These are phyloP conservation scores for Cordyceps javanica DNA, from an alignment of 2,329 filamentous ascomycete genomes.

Conservation along the genomic window DNA sequence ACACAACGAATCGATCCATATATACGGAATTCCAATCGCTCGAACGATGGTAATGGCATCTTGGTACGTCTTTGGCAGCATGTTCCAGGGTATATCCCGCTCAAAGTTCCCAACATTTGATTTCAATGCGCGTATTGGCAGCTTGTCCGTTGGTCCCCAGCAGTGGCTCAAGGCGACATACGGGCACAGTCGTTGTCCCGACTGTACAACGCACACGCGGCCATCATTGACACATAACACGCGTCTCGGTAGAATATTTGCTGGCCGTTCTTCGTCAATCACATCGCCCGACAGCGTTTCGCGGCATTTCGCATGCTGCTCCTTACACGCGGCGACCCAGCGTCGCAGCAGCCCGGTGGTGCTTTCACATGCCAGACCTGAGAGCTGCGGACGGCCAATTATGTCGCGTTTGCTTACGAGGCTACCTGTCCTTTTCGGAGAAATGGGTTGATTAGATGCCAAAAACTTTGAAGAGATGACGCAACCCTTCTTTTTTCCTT, in stretches of 20 bases:
- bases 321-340: not conserved
- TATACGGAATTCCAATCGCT: not conserved
- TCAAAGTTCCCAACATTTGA: not conserved
- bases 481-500: too few relatives aligned
- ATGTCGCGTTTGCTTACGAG: not conserved
- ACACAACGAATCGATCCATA: not conserved
- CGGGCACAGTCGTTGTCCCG: not conserved
- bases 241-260: not conserved
- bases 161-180: constrained; percentile 5
- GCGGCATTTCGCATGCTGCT: not conserved
- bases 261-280: not conserved
- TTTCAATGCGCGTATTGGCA: not conserved
- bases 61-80: not conserved
- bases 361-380: not conserved
- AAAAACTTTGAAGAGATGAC: too few relatives aligned
- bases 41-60: not conserved
- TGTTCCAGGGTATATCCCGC: not conserved
- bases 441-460: not conserved
- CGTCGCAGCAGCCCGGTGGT: not conserved
- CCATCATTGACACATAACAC: not conserved
- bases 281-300: not conserved
- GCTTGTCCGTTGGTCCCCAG: not conserved
- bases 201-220: not conserved
- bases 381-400: not conserved
- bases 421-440: not conserved